Conservation (phyloP, 306 rosid genomes). For the Oxytropis ochrocephala region DNA sequence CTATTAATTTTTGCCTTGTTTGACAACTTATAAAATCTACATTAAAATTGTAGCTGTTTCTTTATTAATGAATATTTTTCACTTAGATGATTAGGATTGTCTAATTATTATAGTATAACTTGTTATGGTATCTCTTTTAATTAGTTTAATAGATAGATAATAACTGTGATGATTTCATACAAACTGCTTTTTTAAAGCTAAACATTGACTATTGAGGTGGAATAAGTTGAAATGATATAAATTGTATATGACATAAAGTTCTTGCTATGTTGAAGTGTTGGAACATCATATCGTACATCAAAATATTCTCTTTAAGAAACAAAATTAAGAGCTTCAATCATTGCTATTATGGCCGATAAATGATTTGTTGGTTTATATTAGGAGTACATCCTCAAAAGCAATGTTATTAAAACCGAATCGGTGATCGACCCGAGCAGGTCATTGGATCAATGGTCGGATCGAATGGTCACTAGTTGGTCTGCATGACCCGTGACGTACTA, state of each 20-base stretch:
- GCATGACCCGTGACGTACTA: too few species aligned
- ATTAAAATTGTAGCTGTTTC: not conserved
- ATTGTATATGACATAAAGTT: not conserved
- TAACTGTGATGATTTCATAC: not conserved
- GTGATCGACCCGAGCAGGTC: too few species aligned
- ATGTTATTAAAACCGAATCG: too few species aligned
- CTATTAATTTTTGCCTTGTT: not conserved
- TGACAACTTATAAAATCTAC: not conserved
- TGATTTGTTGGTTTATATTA: too few species aligned
- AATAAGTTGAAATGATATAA: not conserved
- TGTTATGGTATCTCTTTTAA: not conserved
- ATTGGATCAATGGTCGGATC: too few species aligned
- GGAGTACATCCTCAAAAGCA: too few species aligned
- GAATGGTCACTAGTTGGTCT: too few species aligned
- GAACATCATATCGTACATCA: too few species aligned
- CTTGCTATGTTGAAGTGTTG: not conserved
- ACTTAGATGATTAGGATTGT: not conserved
- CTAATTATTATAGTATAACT: not conserved
- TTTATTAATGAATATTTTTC: not conserved
- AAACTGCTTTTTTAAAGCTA: not conserved
- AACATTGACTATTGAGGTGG: not conserved
- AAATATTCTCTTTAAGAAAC: too few species aligned
- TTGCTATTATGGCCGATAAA: too few species aligned
- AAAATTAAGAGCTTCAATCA: too few species aligned
- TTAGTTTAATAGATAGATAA: not conserved